Evolutionary conservation across 306 rosid species (phyloP), one percentile per base, ranked within the genome.

Genomic region (Urtica urens): DNA sequence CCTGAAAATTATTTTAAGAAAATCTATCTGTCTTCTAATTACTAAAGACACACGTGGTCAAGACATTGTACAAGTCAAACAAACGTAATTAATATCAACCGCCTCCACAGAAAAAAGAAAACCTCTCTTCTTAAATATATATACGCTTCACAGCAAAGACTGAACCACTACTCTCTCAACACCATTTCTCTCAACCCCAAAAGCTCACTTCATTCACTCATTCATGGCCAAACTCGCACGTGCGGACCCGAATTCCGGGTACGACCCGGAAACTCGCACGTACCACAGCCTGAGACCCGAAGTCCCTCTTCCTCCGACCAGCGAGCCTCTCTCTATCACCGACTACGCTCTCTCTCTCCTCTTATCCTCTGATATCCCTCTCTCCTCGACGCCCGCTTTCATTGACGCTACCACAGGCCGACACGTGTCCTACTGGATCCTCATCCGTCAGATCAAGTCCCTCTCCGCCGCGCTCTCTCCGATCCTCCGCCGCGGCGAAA

Each of bases 211-310:
- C 8, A 14, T 0, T 3, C 21, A 10, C 18, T n/a, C 11, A 0
- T 12, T 6, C 22, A 70, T 58, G 75, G 71, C 63, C 12, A 34
- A 53, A 6, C 9, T 30, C 27, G 3, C 8, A 40, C 18, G 16
- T 7, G 33, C 70, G 57, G 79, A 83, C 8, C 75, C 72, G 6
- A 69, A 64, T 23, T 73, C 57, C 35, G 95, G 97, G 9, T 88
- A 67, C 70, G 77, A 64, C 34, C 38, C 60, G 0, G 13, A 22
- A 2, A 65, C 90, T 10, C 63, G 60, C 60, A 72, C 47, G 49
- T 84, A 65, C 67, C 80, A 68, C 26, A 72, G 77, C 53, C 90
- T 88, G 72, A 86, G 95, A 14, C 97, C 95, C 10, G 35, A 26
- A 2, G 53, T 68, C 57, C 73, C 80, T 1, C 80, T 76, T 27